phyloP scores from a whole-genome alignment of 768 basidiomycete species.

The Hericium rajendrae region DNA sequence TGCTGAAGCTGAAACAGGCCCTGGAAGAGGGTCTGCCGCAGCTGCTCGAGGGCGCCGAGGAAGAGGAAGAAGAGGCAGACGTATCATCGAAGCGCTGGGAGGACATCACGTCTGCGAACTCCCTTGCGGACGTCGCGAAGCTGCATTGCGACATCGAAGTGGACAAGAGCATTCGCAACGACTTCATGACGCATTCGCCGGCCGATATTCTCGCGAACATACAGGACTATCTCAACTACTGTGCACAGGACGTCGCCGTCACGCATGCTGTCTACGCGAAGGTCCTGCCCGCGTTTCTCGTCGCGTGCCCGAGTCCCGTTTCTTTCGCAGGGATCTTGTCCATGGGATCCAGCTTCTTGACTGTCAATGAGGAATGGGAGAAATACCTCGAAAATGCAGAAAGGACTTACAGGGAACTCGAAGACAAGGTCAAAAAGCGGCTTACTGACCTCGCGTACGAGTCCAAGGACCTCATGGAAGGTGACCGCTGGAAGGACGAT shows the following conservation, averaged over 20 bases:
- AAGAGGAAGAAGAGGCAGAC: constrained; percentile 30
- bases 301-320: constrained; percentile 83
- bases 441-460: constrained; percentile 63
- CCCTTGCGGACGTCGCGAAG: constrained; percentile 83
- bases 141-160: constrained; percentile 78
- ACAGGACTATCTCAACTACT: constrained; percentile 73
- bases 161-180: constrained; percentile 69
- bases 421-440: constrained; percentile 46
- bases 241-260: constrained; percentile 72
- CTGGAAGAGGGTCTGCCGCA: constrained; percentile 32
- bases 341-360: constrained; percentile 89
- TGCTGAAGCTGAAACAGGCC: constrained; percentile 28
- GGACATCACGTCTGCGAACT: constrained; percentile 85
- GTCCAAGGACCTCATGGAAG: constrained; percentile 37
- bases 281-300: constrained; percentile 73
- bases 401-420: constrained; percentile 58
- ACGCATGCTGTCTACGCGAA: constrained; percentile 75
- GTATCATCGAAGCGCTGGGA: constrained; percentile 67
- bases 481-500: constrained; percentile 55
- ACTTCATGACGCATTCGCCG: constrained; percentile 64
- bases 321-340: constrained; percentile 84
- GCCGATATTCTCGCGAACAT: constrained; percentile 55
- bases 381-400: constrained; percentile 75
- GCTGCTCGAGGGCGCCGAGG: constrained; percentile 30
- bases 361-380: constrained; percentile 88